A percentile compares a stretch with the other conserved stretches of the same genome.
phyloP scores from a whole-genome alignment of 441 rosid species.

The Erysimum cheiri region DNA sequence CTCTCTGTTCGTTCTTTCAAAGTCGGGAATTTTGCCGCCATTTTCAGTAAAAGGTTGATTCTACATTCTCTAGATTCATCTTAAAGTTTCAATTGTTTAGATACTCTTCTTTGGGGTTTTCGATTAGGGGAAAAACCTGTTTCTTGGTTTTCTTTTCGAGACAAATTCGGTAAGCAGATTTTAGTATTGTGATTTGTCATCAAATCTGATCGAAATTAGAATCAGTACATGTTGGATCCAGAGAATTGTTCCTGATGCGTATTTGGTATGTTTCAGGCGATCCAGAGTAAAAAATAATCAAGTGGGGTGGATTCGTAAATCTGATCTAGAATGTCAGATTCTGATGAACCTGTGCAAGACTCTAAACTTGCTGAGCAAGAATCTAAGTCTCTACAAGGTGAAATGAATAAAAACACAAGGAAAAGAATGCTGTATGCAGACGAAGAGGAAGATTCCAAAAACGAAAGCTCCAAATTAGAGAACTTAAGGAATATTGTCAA shows the following conservation, averaged over 20 bases:
- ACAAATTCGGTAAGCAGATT: background rate
- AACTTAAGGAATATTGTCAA: constrained; percentile 55
- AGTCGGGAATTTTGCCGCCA: constrained; percentile 5
- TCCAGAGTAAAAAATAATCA: too few species aligned
- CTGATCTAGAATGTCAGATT: constrained; percentile 50
- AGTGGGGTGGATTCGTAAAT: background rate
- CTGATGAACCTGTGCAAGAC: constrained; percentile 47
- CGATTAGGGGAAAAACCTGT: background rate
- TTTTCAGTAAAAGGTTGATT: background rate
- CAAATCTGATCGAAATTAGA: background rate
- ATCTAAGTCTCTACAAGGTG: constrained; percentile 51
- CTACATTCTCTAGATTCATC: background rate
- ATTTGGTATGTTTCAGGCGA: background rate
- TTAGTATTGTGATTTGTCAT: background rate
- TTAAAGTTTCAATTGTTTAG: too few species aligned
- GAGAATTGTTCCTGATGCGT: background rate
- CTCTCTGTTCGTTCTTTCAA: background rate
- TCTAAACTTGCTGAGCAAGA: constrained; percentile 48
- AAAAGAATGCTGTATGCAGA: constrained; percentile 62
- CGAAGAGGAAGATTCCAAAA: constrained; percentile 58
- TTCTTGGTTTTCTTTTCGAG: background rate
- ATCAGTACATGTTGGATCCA: background rate
- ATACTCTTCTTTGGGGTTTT: too few species aligned
- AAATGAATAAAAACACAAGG: constrained; percentile 60
- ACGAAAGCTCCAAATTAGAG: constrained; percentile 52